A percentile compares a stretch with the other conserved stretches of the same genome.
phyloP scores from a whole-genome alignment of 352 stramenopile genomes.

The Aphanomyces cochlioides region DNA sequence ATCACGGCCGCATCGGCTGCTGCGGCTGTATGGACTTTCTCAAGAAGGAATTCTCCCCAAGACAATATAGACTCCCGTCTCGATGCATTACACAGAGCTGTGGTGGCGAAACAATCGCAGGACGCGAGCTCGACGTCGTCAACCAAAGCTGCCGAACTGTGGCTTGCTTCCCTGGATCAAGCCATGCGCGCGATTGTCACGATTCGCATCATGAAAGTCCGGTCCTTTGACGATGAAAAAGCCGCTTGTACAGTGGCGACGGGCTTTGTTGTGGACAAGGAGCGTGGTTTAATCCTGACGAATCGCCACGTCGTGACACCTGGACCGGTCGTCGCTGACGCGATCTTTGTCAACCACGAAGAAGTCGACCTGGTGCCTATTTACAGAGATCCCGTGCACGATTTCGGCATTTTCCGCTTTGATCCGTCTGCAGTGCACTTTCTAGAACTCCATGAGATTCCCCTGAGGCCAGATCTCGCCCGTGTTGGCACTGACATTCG shows the following conservation, averaged over 20 bases:
- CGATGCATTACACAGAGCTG: background rate
- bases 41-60: background rate
- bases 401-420: constrained; percentile 91
- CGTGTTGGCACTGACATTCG: constrained; percentile 89
- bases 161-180: constrained; percentile 61
- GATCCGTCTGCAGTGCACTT: constrained; percentile 87
- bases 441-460: constrained; percentile 76
- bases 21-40: background rate
- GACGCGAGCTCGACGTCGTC: no score
- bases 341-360: constrained; percentile 92
- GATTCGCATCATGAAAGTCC: constrained; percentile 82
- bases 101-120: background rate
- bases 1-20: background rate
- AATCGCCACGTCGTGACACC: constrained; percentile 91
- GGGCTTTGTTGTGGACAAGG: constrained; percentile 88
- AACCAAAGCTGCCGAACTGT: constrained; percentile 43
- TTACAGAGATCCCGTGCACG: constrained; percentile 88
- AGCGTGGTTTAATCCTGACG: constrained; percentile 84
- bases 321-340: constrained; percentile 81
- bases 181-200: constrained; percentile 78
- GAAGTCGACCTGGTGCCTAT: constrained; percentile 87
- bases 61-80: background rate
- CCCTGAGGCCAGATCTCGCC: constrained; percentile 69
- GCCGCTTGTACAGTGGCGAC: constrained; percentile 84
- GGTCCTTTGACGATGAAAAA: constrained; percentile 83